A percentile compares a stretch with the other conserved stretches of the same genome.
Conservation (phyloP, 352 stramenopile species). For the Pythium apleroticum region DNA sequence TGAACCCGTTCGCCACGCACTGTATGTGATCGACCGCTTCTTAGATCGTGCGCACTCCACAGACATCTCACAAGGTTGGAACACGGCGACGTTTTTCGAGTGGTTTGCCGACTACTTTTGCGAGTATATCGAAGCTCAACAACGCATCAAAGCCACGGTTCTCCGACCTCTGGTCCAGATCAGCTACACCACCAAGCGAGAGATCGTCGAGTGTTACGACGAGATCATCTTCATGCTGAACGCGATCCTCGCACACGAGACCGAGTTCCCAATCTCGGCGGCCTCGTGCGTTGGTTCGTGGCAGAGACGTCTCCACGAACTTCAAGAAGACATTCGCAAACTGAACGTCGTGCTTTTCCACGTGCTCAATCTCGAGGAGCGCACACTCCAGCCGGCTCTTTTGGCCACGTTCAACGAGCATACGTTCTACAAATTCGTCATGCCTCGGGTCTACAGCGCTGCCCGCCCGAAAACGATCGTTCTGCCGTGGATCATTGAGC, state of each 20-base stretch:
- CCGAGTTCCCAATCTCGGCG: conserved; percentile 45
- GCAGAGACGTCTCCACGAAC: conserved; percentile 39
- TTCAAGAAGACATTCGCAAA: conserved; percentile 74
- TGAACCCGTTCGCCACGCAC: conserved; percentile 74
- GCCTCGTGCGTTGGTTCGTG: conserved; percentile 47
- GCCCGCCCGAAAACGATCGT: conserved; percentile 67
- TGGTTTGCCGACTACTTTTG: conserved; percentile 82
- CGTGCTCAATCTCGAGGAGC: conserved; percentile 69
- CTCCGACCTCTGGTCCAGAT: conserved; percentile 58
- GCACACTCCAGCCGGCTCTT: conserved; percentile 54
- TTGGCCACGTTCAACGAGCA: conserved; percentile 66
- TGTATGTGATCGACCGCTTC: conserved; percentile 84
- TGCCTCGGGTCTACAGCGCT: conserved; percentile 68
- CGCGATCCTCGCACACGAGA: conserved; percentile 56
- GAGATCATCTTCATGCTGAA: conserved; percentile 66
- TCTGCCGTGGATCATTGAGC: conserved; percentile 82
- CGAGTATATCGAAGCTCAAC: conserved; percentile 66
- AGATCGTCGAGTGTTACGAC: conserved; percentile 66
- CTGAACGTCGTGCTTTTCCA: conserved; percentile 70
- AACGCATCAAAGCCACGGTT: conserved; percentile 64
- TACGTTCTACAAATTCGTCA: conserved; percentile 73
- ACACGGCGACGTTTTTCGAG: conserved; percentile 48
- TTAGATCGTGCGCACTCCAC: conserved; percentile 56
- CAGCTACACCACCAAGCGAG: conserved; percentile 49
- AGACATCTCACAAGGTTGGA: conserved; percentile 17